Conservation (phyloP, 495 filamentous ascomycete species). For the Neurospora sp. region DNA sequence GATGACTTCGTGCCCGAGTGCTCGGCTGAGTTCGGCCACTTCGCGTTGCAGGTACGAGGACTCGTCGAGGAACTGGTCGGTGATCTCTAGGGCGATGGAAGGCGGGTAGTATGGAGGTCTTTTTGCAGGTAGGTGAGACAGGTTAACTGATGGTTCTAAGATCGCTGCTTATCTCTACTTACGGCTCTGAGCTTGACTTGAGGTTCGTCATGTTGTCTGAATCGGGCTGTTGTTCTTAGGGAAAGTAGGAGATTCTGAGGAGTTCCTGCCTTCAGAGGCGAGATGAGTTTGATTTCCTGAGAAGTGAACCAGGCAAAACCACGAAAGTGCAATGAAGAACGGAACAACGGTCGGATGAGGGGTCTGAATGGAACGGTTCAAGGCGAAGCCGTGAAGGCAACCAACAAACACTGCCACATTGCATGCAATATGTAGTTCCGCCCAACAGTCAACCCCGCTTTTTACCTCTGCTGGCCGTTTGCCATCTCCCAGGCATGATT, state of each 20-base stretch:
- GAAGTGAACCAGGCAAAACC: not conserved
- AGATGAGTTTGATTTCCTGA: not conserved
- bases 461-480: not conserved
- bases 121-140: too few species aligned
- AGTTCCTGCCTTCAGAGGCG: not conserved
- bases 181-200: not conserved
- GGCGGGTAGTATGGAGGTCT: not conserved
- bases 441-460: not conserved
- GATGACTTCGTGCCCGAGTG: constrained; percentile 22
- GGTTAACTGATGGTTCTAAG: too few species aligned
- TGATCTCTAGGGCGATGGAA: not conserved
- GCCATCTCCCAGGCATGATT: not conserved
- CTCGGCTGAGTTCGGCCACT: constrained; percentile 8
- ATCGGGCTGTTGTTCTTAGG: too few species aligned
- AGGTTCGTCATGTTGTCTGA: not conserved
- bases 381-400: not conserved
- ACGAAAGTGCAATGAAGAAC: not conserved
- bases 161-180: not conserved
- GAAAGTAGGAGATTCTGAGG: too few species aligned
- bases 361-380: not conserved
- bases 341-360: not conserved
- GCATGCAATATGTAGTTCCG: not conserved
- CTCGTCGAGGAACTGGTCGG: accelerated
- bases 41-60: not conserved
- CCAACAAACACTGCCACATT: not conserved